phyloP scores from a whole-genome alignment of 139 green algal genomes.

The Chlamydomonas eustigma region DNA sequence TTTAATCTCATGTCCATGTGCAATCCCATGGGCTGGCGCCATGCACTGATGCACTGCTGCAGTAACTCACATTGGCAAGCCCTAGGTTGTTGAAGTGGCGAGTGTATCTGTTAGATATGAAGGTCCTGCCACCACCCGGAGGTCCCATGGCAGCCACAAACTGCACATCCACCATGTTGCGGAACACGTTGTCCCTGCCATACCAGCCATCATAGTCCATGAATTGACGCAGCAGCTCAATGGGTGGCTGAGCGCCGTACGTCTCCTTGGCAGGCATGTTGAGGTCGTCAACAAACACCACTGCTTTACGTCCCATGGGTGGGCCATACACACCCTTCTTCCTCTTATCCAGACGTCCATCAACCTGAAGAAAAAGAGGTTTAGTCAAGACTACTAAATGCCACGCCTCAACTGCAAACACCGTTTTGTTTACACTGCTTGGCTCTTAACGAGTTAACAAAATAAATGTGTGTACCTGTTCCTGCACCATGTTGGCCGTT shows the following conservation, averaged over 20 bases:
- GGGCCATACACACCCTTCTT: conserved; percentile 5
- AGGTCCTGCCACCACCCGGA: conserved; percentile 38
- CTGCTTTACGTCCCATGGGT: neutral
- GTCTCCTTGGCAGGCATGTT: neutral
- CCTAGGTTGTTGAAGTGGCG: conserved; percentile 55
- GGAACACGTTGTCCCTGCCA: conserved; percentile 25
- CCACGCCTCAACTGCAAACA: too few species aligned
- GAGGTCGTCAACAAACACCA: neutral
- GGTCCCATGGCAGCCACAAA: conserved; percentile 59
- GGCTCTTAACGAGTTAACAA: too few species aligned
- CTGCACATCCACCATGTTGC: conserved; percentile 51
- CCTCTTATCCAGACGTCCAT: conserved; percentile 56
- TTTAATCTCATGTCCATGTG: too few species aligned
- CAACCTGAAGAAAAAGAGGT: conserved; percentile 51
- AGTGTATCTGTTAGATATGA: conserved; percentile 25
- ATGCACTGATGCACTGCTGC: too few species aligned
- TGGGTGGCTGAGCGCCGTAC: conserved; percentile 4
- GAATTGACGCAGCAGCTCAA: conserved; percentile 74
- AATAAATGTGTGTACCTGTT: conserved; percentile 25
- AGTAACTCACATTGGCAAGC: neutral
- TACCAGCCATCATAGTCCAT: conserved; percentile 80
- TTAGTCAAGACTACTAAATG: too few species aligned
- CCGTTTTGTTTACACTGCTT: too few species aligned
- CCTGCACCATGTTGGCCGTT: conserved; percentile 56
- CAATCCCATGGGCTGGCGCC: too few species aligned